phyloP scores from a whole-genome alignment of 495 filamentous ascomycete genomes.

The Elasticomyces elasticus region DNA sequence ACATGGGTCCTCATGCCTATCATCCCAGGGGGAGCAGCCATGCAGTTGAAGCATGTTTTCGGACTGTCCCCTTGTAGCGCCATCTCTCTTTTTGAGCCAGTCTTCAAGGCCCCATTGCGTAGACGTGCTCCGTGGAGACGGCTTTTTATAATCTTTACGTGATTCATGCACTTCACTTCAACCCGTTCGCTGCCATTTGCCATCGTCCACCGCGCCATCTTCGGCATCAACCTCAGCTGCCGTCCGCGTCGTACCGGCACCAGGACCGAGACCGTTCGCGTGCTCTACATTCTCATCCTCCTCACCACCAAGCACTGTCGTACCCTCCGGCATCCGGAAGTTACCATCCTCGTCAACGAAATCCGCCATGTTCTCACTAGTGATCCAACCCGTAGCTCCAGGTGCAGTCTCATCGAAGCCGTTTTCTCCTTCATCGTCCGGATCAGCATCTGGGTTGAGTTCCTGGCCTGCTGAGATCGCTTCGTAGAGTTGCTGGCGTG shows the following conservation, averaged over 20 bases:
- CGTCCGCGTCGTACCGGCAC: constrained; percentile 53
- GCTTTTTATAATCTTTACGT: no score
- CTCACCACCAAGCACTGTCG: constrained; percentile 23
- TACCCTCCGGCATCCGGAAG: constrained; percentile 46
- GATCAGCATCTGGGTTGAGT: constrained; percentile 71
- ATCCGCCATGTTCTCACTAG: constrained; percentile 83
- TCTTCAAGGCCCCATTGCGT: no score
- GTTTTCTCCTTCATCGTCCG: constrained; percentile 42
- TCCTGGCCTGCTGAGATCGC: constrained; percentile 82
- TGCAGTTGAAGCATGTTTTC: no score
- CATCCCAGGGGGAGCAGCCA: no score
- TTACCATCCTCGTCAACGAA: constrained; percentile 60
- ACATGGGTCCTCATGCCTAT: no score
- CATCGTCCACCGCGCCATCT: constrained; percentile 35
- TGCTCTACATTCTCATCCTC: constrained; percentile 19
- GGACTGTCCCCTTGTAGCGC: no score
- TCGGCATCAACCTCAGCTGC: constrained; percentile 26
- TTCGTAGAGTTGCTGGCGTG: constrained; percentile 53
- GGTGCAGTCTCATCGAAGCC: constrained; percentile 48
- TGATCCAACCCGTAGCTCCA: constrained; percentile 90
- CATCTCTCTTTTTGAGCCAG: no score
- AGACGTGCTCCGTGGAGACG: no score
- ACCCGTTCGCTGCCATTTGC: constrained; percentile 54
- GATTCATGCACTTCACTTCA: constrained; percentile 26
- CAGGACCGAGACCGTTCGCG: constrained; percentile 32